phyloP scores from a whole-genome alignment of 805 yeast genomes.

The Lipomyces yamadae region DNA sequence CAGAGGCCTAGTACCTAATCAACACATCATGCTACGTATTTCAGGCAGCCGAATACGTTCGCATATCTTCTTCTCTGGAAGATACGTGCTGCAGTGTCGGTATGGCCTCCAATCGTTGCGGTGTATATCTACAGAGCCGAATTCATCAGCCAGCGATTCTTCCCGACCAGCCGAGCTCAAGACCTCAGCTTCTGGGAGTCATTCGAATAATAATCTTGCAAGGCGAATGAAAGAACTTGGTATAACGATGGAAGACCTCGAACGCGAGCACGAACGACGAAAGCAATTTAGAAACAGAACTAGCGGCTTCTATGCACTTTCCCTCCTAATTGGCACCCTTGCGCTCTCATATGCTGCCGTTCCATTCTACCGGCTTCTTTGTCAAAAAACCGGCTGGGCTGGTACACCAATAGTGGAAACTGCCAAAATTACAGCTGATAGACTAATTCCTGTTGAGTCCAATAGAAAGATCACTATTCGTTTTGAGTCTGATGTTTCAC shows the following conservation, averaged over 20 bases:
- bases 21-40: neutral
- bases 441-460: constrained; percentile 83
- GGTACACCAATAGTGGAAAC: constrained; percentile 92
- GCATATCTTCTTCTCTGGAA: neutral
- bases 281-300: constrained; percentile 53
- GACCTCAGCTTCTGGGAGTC: neutral
- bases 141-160: neutral
- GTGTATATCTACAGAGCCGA: neutral
- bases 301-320: constrained; percentile 66
- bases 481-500: constrained; percentile 90
- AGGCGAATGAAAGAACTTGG: constrained; percentile 23
- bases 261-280: constrained; percentile 37
- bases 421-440: constrained; percentile 80
- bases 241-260: constrained; percentile 26
- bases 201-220: neutral
- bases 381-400: constrained; percentile 95
- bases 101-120: neutral
- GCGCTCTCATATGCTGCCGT: constrained; percentile 89
- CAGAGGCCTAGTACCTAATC: neutral
- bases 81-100: neutral
- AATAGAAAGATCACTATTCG: constrained; percentile 79
- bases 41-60: neutral
- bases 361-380: constrained; percentile 86
- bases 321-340: constrained; percentile 70
- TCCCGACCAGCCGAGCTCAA: neutral